Conservation (phyloP, 2,329 filamentous ascomycete species). For the Colletotrichum sp. region DNA sequence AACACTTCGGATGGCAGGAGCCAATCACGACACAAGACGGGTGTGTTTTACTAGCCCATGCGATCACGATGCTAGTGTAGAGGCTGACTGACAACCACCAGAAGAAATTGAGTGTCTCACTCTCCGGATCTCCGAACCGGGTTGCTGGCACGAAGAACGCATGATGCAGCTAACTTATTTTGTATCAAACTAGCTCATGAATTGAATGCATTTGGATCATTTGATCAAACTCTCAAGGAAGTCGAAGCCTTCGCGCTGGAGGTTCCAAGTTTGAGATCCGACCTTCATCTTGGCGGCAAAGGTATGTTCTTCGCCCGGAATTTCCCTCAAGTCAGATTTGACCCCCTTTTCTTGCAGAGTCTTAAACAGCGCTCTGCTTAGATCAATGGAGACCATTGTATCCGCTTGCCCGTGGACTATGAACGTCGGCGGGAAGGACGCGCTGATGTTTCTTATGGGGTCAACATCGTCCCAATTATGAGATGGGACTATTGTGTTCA, state of each 20-base stretch:
- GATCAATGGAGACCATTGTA: conserved; percentile 38
- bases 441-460: conserved; percentile 34
- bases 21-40: neutral
- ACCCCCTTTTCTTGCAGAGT: conserved; percentile 33
- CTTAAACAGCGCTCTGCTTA: conserved; percentile 35
- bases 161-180: neutral
- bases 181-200: neutral
- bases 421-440: conserved; percentile 40
- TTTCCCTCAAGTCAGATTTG: conserved; percentile 37
- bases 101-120: neutral
- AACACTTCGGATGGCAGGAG: neutral
- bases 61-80: neutral
- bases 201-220: neutral
- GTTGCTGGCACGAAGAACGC: neutral
- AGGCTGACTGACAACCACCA: neutral
- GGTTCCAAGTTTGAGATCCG: conserved; percentile 35
- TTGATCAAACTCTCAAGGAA: conserved; percentile 36
- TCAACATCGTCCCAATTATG: conserved; percentile 34
- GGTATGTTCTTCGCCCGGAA: conserved; percentile 46
- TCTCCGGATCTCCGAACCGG: neutral
- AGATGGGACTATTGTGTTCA: conserved; percentile 33
- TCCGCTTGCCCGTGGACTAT: conserved; percentile 45
- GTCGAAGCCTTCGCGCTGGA: conserved; percentile 44
- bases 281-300: conserved; percentile 46
- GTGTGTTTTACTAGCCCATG: neutral